Evolutionary conservation across 495 filamentous ascomycete genomes (phyloP), one percentile per base, ranked within the genome.

Genomic region (Penicillium angulare): DNA sequence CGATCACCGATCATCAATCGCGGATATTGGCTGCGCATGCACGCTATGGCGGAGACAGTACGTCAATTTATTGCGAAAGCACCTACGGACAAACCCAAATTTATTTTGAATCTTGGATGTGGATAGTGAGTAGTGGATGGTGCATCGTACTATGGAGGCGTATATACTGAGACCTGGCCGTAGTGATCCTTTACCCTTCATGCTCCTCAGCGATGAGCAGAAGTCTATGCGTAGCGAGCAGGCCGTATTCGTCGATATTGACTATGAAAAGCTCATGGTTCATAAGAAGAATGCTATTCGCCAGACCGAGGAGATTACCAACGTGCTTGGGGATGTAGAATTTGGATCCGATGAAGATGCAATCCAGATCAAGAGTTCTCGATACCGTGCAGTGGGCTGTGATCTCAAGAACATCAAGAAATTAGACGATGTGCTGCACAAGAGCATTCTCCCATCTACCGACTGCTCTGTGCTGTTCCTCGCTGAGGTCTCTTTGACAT

Each of bases 141-240:
- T 39, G 47, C 20, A 32, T 46, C 9, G 8, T 40, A 18, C 12
- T 1, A 9, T 15, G 23, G 26, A 39, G 50, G 39, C 24, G 20
- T 39, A 53, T 56, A 56, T 63, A 49, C 63, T 68, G 61, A 70
- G 50, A 55, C 43, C 15, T 42, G 56, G 24, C 54, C 48, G 51
- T 66, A 96, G 91, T 69, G 92, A 97, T 75, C 88, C 92, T 32
- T 71, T 95, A n/a, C 88, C 90, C 0, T 96, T 91, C 73, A 87
- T 90, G 58, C 89, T 86, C 49, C 79, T 93, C 44, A 74, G 78
- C 6, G 76, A 82, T 55, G 83, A 88, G 52, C 71, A 77, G 16
- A 52, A 47, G 5, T 63, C 75, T 9, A 46, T 71, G 10, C 86
- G 80, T 60, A 66, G 67, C 9, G 65, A 50, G 33, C 39, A 80